Base-by-base conservation (phyloP, 768 basidiomycete genomes). In the Nevesoporus exiguus region DNA sequence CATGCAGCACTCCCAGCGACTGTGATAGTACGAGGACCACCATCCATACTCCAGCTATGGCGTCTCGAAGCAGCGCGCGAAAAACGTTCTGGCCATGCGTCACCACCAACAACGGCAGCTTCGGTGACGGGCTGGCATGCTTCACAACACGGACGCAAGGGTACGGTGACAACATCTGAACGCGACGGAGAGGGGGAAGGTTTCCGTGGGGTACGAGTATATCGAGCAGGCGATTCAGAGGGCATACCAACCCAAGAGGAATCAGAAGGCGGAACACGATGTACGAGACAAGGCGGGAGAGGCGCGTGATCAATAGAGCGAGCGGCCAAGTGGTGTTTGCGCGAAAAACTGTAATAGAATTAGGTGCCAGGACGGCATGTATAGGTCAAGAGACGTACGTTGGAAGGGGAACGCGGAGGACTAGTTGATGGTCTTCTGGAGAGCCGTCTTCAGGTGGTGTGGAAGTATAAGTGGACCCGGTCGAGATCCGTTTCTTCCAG, bases 81-180 rank as follows among this genome's bases (percentile, higher is more conserved):
- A 65, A 87, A 90, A 61, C 74, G 80, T 61, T 82, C 84, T 52
- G 79, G 68, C 84, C 84, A 88, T 1, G 75, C 66, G 21, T 80
- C 80, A 30, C 83, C 85, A 58, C 80, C 72, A 39, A 74, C 66
- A 34, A 80, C 62, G 46, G 76, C 80, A 50, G 80, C 76, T 41
- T 90, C 88, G 3, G 81, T 85, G 54, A 76, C 76, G 33, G 69
- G 66, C 37, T 80, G 76, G 63, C 89, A 91, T 42, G 82, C 78
- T 9, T 76, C 66, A 61, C 89, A 91, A 67, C 89, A 91, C 13
- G 82, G 75, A 40, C 89, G 83, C 15, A 91, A 72, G 7, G 89
- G 89, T 1, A 91, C 69, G 0, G 85, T 89, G 29, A 74, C 58
- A 24, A 69, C 56, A 37, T 76, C 68, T 15, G 77, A 59, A 19